Base-by-base conservation (phyloP, 352 stramenopile species). In the Phytophthora hibernalis region DNA sequence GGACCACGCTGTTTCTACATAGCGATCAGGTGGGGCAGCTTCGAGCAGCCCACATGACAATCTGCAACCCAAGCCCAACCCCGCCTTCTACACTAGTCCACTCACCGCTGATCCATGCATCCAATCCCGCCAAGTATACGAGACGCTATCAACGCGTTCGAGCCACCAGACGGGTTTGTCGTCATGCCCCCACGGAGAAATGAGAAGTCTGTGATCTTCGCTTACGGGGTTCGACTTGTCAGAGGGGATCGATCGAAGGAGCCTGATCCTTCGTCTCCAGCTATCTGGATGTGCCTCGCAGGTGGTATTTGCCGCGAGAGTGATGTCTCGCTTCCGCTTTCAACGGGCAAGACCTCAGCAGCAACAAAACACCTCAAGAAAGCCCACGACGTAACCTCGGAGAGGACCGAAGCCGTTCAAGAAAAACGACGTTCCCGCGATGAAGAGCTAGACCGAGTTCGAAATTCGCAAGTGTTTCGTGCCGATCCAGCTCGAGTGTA, bases 181-280 rank as follows among this genome's bases (percentile, higher is more conserved):
- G 24, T 54, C 6, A 2, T 65, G 3, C 56, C 22, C 43, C 24
- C 47, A 11, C 22, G 47, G n/a, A 5, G 24, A 9, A 57, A 50
- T 21, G 59, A 67, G 16, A 67, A 40, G 11, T 67, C 50, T 9
- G 22, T 67, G 28, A 51, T 60, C 21, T 61, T 60, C n/a, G 8
- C 21, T 1, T 67, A 61, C n/a, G 50, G 59, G 3, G 33, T 64
- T 16, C 44, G 33, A 6, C 45, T 61, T 1, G 37, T 54, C 20
- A 65, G 52, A 57, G 37, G 15, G 15, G 33, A 56, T 24, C 20
- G 42, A 8, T 54, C 40, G 0, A 10, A 18, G 20, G 21, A 31
- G 21, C 3, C 47, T 16, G 28, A 57, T 20, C 1, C n/a, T 21
- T 50, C 47, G 16, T 8, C 37, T 10, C 56, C 47, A 16, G 47